A percentile compares a stretch with the other conserved stretches of the same genome.
These are phyloP conservation scores for Scolecobasidium constrictum DNA, from an alignment of 2,329 filamentous ascomycete genomes.

Conservation along the genomic window DNA sequence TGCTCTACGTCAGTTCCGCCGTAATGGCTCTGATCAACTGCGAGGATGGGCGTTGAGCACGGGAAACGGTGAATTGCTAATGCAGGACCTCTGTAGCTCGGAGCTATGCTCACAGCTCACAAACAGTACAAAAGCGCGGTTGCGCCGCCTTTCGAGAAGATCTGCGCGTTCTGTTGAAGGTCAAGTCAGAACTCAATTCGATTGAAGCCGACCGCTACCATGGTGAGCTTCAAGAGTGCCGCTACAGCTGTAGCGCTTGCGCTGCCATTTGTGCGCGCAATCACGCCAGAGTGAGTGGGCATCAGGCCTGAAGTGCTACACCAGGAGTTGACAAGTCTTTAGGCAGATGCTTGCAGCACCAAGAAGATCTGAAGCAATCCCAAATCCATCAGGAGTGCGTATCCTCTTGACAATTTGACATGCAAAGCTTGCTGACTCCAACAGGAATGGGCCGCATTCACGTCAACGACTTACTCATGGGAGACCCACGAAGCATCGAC, in stretches of 20 bases:
- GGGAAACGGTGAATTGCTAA: neutral
- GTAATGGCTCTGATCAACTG: neutral
- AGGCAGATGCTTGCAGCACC: slow-evolving; percentile 18
- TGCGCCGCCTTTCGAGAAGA: neutral
- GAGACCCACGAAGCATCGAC: neutral
- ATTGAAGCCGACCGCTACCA: neutral
- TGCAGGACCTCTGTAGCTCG: neutral
- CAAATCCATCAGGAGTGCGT: slow-evolving; percentile 14
- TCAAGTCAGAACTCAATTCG: neutral
- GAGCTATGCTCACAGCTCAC: neutral
- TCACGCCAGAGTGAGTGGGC: neutral
- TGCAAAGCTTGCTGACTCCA: neutral
- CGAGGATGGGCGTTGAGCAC: neutral
- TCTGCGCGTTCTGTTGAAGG: neutral
- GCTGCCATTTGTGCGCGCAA: neutral
- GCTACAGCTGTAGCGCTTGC: neutral
- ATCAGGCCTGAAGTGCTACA: slow-evolving; percentile 7
- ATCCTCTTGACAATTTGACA: neutral
- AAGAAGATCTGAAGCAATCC: slow-evolving; percentile 14
- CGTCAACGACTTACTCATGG: slow-evolving; percentile 13
- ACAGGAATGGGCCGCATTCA: slow-evolving; percentile 20
- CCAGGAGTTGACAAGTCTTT: neutral
- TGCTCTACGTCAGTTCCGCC: neutral
- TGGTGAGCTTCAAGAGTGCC: neutral
- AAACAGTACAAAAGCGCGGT: neutral